phyloP scores from a whole-genome alignment of 345 rosid genomes.

The Arabidopsis suecica region DNA sequence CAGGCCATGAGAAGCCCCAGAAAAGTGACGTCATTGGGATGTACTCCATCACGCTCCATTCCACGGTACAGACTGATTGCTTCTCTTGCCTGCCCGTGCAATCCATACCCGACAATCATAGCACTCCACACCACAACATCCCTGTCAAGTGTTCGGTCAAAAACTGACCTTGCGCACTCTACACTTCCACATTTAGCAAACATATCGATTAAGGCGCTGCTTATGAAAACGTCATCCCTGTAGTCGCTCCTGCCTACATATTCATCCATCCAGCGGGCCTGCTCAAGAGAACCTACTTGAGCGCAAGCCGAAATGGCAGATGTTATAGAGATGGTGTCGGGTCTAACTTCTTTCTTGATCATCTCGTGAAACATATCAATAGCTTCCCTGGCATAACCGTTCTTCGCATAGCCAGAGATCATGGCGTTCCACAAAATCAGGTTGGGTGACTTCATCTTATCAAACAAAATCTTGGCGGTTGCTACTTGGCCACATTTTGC shows the following conservation, averaged over 20 bases:
- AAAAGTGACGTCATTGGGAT: constrained; percentile 69
- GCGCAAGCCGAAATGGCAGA: constrained; percentile 67
- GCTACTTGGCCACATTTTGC: constrained; percentile 71
- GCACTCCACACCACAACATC: constrained; percentile 80
- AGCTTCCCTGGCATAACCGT: constrained; percentile 69
- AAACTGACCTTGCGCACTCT: constrained; percentile 57
- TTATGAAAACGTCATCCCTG: constrained; percentile 52
- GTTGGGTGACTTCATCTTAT: constrained; percentile 58
- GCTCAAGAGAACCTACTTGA: constrained; percentile 69
- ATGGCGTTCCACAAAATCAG: constrained; percentile 72
- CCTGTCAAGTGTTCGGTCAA: constrained; percentile 58
- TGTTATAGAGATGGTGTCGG: constrained; percentile 62
- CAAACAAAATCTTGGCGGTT: constrained; percentile 57
- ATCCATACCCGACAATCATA: constrained; percentile 73
- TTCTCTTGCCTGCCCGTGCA: constrained; percentile 68
- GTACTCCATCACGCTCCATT: constrained; percentile 57
- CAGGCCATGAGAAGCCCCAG: constrained; percentile 71
- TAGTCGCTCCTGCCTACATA: constrained; percentile 51
- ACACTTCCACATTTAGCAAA: constrained; percentile 74
- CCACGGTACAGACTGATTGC: constrained; percentile 58
- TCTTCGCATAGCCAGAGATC: constrained; percentile 78
- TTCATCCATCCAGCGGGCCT: constrained; percentile 65
- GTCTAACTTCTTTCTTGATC: constrained; percentile 48
- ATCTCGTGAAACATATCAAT: constrained; percentile 59
- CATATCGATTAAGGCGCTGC: constrained; percentile 68